Percentiles rank a stretch among this genome's conserved stretches.
These are phyloP conservation scores for slime mould (Dictyostelium discoideum) DNA, from an alignment of 78 protist species.

Conservation along the genomic window DNA sequence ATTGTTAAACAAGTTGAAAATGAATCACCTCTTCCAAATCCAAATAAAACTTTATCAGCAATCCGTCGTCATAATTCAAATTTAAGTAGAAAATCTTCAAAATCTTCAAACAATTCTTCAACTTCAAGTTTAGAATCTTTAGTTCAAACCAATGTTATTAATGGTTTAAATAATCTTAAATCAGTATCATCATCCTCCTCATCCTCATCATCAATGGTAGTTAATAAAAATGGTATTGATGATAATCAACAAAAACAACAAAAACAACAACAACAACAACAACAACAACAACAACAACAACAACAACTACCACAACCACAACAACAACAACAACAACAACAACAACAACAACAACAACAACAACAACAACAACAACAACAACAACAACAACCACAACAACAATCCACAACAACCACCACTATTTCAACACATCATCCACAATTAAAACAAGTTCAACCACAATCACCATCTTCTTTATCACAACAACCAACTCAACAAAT, in stretches of 20 bases:
- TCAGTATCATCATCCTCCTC: not conserved
- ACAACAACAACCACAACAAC: not conserved
- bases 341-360: not conserved
- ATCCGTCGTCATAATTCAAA: constrained; percentile 6
- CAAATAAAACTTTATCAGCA: not conserved
- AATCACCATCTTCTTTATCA: not conserved
- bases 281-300: not conserved
- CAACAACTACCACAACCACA: not conserved
- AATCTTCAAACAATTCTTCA: not conserved
- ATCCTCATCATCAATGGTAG: not conserved
- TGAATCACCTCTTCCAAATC: not conserved
- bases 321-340: not conserved
- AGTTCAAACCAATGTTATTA: not conserved
- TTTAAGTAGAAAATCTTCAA: not conserved
- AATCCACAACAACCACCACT: not conserved
- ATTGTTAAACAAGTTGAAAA: not conserved
- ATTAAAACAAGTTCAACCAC: not conserved
- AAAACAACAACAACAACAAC: not conserved
- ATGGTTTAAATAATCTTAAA: not conserved
- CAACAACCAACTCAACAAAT: not conserved
- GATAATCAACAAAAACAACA: not conserved
- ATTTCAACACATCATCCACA: too few relatives aligned
- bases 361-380: not conserved
- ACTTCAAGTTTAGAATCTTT: not conserved
- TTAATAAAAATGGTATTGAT: too few relatives aligned